Evolutionary conservation across 768 basidiomycete genomes (phyloP).

Genomic region (Suillus discolor): DNA sequence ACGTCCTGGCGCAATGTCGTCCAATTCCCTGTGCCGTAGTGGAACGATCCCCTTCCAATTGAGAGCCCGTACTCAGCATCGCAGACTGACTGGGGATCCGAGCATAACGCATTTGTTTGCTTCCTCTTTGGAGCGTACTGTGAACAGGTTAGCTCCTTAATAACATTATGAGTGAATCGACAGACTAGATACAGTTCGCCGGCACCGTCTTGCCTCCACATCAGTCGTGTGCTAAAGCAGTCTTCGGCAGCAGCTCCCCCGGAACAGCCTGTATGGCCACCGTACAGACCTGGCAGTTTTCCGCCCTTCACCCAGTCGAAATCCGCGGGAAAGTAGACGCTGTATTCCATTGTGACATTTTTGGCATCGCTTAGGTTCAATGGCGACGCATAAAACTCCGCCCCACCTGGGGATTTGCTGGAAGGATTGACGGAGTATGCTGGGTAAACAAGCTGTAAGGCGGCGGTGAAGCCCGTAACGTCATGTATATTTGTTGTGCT

Average conservation of each 20-base stretch:
- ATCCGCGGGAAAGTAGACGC: conserved; percentile 72
- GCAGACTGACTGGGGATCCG: conserved; percentile 62
- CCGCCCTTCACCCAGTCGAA: conserved; percentile 84
- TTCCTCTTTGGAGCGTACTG: conserved; percentile 79
- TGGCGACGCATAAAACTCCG: conserved; percentile 65
- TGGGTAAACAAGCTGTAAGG: conserved; percentile 70
- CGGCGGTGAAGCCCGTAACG: conserved; percentile 38
- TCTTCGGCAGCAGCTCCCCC: conserved; percentile 70
- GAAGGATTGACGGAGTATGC: conserved; percentile 69
- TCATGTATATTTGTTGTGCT: conserved; percentile 10
- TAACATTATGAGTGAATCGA: conserved; percentile 9
- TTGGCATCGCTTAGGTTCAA: conserved; percentile 45
- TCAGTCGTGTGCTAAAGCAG: conserved; percentile 85
- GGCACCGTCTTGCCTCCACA: conserved; percentile 71
- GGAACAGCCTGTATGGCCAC: conserved; percentile 67
- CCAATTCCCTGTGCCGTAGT: conserved; percentile 64
- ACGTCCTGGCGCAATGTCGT: conserved; percentile 73
- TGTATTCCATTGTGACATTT: conserved; percentile 65
- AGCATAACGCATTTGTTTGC: conserved; percentile 63
- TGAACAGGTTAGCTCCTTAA: neutral
- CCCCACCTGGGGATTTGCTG: conserved; percentile 64
- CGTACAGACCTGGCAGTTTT: conserved; percentile 83
- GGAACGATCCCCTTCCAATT: conserved; percentile 72
- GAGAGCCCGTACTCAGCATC: conserved; percentile 71
- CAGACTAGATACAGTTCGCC: conserved; percentile 80